phyloP scores from a whole-genome alignment of 2,329 filamentous ascomycete species.

The Cladobotryum mycophilum region DNA sequence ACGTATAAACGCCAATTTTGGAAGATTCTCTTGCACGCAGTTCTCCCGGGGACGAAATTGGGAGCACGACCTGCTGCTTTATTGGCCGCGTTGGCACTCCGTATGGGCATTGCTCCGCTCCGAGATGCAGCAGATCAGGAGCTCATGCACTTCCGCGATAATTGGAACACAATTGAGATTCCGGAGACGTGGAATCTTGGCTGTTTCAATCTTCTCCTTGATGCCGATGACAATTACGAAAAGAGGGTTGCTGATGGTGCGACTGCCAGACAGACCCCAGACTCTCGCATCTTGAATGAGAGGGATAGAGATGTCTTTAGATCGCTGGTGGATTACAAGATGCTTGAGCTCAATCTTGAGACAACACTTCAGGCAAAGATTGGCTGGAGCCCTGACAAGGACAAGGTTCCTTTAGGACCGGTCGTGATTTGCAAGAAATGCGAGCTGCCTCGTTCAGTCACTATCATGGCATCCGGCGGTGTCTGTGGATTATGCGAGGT shows the following conservation, averaged over 20 bases:
- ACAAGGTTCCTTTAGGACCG: constrained; percentile 36
- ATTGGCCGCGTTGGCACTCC: constrained; percentile 41
- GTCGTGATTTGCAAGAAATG: constrained; percentile 35
- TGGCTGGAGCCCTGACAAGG: constrained; percentile 42
- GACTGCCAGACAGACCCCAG: constrained; percentile 10
- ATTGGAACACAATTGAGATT: constrained; percentile 42
- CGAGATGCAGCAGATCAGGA: constrained; percentile 34
- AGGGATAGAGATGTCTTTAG: constrained; percentile 37
- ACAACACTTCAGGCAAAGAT: constrained; percentile 37
- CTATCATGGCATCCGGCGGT: constrained; percentile 36
- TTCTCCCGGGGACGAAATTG: constrained; percentile 43
- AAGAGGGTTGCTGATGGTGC: constrained; percentile 20
- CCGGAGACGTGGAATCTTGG: constrained; percentile 45
- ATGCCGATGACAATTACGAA: constrained; percentile 35
- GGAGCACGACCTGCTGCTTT: constrained; percentile 38
- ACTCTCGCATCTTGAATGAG: constrained; percentile 25
- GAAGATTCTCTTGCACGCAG: constrained; percentile 41
- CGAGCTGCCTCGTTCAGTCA: constrained; percentile 41
- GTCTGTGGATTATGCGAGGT: constrained; percentile 37
- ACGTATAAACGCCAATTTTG: constrained; percentile 37
- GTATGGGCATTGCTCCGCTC: constrained; percentile 40
- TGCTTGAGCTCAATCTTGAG: constrained; percentile 39
- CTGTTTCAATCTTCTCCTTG: constrained; percentile 40
- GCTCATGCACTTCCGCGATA: constrained; percentile 33
- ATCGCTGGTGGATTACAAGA: constrained; percentile 39